A percentile compares a stretch with the other conserved stretches of the same genome.
Conservation (phyloP, 257 asterid genomes). For the Solanum commersonii region DNA sequence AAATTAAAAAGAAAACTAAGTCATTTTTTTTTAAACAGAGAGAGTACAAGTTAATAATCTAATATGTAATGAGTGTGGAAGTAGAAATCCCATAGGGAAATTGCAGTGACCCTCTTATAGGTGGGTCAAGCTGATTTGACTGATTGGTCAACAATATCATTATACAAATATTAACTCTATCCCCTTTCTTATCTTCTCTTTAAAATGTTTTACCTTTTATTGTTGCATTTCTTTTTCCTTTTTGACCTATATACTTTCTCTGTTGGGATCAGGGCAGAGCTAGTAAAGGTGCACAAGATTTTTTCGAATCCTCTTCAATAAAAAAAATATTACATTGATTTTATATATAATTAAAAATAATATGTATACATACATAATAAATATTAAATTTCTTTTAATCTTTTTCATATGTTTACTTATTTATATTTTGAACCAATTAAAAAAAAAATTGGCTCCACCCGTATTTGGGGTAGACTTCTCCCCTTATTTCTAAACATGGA, state of each 20-base stretch:
- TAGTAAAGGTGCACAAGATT: too few species aligned
- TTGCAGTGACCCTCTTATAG: slow-evolving; percentile 17
- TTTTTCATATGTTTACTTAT: too few species aligned
- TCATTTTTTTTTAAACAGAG: too few species aligned
- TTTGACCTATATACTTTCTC: slow-evolving; percentile 4
- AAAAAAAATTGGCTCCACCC: too few species aligned
- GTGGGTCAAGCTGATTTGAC: slow-evolving; percentile 54
- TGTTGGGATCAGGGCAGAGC: not conserved
- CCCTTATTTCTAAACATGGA: slow-evolving; percentile 9
- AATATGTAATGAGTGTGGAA: not conserved
- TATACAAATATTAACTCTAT: slow-evolving; percentile 37
- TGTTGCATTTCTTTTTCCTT: slow-evolving; percentile 16
- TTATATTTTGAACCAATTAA: too few species aligned
- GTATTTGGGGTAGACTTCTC: not conserved
- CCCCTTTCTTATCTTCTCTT: slow-evolving; percentile 62
- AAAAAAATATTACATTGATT: too few species aligned
- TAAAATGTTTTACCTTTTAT: slow-evolving; percentile 13
- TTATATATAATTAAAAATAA: too few species aligned
- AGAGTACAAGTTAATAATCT: not conserved
- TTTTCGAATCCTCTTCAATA: too few species aligned
- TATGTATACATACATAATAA: too few species aligned
- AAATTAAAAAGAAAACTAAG: too few species aligned
- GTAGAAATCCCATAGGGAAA: slow-evolving; percentile 11
- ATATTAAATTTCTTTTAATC: too few species aligned
- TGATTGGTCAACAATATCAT: slow-evolving; percentile 52